Evolutionary conservation across 139 green algal genomes (phyloP).

Genomic region (Auxenochlorella pyrenoidosa): DNA sequence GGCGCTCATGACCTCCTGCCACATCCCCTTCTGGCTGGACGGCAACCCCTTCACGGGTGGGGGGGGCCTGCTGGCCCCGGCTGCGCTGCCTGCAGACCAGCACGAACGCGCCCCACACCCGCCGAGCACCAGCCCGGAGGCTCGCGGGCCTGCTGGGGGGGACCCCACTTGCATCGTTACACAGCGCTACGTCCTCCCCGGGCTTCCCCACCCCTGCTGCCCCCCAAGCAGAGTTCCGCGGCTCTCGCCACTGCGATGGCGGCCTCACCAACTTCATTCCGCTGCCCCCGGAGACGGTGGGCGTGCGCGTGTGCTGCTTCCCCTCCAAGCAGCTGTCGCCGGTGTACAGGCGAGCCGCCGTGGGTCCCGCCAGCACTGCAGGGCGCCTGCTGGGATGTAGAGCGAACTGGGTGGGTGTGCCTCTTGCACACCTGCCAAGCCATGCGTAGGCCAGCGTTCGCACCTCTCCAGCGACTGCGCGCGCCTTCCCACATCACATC

Average conservation of each 20-base stretch:
- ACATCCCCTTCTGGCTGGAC: conserved; percentile 71
- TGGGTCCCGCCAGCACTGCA: too few species aligned
- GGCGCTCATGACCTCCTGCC: conserved; percentile 81
- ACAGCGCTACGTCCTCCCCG: too few species aligned
- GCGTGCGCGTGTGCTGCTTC: conserved; percentile 75
- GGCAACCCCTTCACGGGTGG: conserved; percentile 10
- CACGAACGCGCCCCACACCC: too few species aligned
- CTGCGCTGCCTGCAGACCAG: too few species aligned
- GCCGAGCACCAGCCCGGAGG: too few species aligned
- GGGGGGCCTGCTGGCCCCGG: not conserved
- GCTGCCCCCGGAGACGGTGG: conserved; percentile 49
- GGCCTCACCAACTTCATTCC: conserved; percentile 90
- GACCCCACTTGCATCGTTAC: too few species aligned
- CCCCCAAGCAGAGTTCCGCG: conserved; percentile 73
- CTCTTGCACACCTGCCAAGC: not conserved
- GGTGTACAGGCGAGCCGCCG: conserved; percentile 29
- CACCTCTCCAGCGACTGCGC: too few species aligned
- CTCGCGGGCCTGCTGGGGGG: too few species aligned
- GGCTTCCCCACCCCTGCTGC: too few species aligned
- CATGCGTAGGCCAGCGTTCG: too few species aligned
- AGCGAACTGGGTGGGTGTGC: not conserved
- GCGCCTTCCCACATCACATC: too few species aligned
- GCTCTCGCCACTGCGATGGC: conserved; percentile 66
- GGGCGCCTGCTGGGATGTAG: too few species aligned
- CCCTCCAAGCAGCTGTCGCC: conserved; percentile 51